These are phyloP conservation scores for Thalassiosira mediterranea DNA, from an alignment of 352 stramenopile genomes.

Conservation along the genomic window DNA sequence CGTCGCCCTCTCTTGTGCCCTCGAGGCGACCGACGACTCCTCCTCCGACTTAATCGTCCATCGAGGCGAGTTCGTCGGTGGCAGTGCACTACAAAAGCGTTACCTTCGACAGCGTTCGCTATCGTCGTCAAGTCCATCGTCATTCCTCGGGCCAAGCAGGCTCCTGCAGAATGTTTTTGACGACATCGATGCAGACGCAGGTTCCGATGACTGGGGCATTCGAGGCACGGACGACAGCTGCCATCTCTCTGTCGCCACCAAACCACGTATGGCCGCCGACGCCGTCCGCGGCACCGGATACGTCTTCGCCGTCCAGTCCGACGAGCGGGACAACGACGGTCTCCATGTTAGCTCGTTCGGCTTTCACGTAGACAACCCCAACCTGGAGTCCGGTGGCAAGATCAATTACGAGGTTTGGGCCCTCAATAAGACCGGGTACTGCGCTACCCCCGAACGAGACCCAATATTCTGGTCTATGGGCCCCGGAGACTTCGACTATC, in stretches of 20 bases:
- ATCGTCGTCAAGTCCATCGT: no score
- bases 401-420: constrained; percentile 33
- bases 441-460: constrained; percentile 20
- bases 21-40: no score
- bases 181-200: no score
- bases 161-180: no score
- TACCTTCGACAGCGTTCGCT: no score
- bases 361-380: neutral
- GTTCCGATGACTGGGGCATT: no score
- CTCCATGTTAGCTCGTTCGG: constrained; percentile 4
- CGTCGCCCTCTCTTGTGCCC: no score
- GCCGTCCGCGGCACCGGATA: neutral
- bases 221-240: neutral
- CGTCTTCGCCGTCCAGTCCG: constrained; percentile 7
- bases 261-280: neutral
- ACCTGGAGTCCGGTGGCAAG: neutral
- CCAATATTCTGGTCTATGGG: no score
- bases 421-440: constrained; percentile 31
- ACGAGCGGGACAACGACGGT: neutral
- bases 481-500: constrained; percentile 30
- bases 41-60: no score
- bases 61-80: no score
- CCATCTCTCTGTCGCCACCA: neutral
- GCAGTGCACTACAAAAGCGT: no score
- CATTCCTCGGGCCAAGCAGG: no score